These are phyloP conservation scores for Elsinoe australis DNA, from an alignment of 2,329 filamentous ascomycete genomes.

Conservation along the genomic window DNA sequence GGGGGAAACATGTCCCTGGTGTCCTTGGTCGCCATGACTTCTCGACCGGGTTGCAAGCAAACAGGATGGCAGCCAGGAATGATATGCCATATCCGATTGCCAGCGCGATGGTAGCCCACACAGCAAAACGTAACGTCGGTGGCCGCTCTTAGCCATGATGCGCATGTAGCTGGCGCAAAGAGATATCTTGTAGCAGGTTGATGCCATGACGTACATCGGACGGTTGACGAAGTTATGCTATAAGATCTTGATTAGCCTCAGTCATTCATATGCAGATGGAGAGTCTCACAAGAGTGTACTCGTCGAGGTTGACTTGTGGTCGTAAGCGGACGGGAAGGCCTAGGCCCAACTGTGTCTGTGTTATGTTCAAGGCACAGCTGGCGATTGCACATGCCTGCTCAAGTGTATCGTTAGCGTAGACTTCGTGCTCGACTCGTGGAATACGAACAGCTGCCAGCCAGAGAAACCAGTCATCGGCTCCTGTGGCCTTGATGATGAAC, in stretches of 20 bases:
- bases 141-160: neutral
- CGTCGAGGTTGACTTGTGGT: neutral
- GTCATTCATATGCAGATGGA: too few species aligned
- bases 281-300: neutral
- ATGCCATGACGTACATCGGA: neutral
- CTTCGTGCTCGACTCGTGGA: neutral
- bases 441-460: neutral
- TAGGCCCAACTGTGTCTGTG: constrained; percentile 9
- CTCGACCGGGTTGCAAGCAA: neutral
- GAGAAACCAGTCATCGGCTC: constrained; percentile 7
- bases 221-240: neutral
- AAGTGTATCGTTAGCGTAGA: neutral
- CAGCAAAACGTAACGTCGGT: neutral
- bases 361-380: neutral
- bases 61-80: neutral
- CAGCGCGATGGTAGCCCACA: neutral
- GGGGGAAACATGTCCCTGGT: neutral
- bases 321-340: constrained; percentile 7
- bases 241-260: too few species aligned
- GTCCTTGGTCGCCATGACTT: neutral
- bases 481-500: neutral
- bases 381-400: neutral
- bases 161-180: neutral
- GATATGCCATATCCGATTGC: neutral
- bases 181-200: neutral